These are phyloP conservation scores for Dryas octopetala DNA, from an alignment of 306 rosid species.

Conservation along the genomic window DNA sequence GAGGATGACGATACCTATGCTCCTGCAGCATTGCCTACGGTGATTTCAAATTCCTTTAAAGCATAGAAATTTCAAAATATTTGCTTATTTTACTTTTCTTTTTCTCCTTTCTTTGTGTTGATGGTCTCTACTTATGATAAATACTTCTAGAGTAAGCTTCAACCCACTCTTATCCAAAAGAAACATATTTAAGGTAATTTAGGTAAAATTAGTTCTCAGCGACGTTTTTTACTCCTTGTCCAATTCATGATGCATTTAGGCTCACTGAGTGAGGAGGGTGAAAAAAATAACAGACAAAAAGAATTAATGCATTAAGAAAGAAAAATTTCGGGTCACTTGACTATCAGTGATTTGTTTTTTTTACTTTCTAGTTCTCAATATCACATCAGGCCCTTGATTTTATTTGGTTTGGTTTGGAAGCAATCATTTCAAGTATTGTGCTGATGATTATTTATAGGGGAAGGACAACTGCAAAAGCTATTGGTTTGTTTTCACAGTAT, in stretches of 20 bases:
- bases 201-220: constrained; percentile 18
- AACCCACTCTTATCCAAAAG: background rate
- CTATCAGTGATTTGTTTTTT: background rate
- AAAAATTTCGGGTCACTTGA: background rate
- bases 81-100: constrained; percentile 6
- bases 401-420: background rate
- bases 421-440: background rate
- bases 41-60: constrained; percentile 44
- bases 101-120: constrained; percentile 21
- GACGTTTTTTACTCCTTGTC: constrained; percentile 5
- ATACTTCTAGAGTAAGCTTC: background rate
- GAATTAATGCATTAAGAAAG: constrained; percentile 10
- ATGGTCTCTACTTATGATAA: background rate
- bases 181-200: background rate
- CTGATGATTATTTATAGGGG: background rate
- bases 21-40: constrained; percentile 80
- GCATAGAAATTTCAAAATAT: constrained; percentile 13
- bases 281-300: background rate
- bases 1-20: constrained; percentile 92
- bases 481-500: background rate
- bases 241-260: background rate
- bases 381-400: background rate
- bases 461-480: background rate
- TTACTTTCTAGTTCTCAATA: constrained; percentile 1
- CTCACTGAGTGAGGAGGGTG: constrained; percentile 6